Evolutionary conservation across 441 rosid species (phyloP).

Genomic region (Gossypium davidsonii): DNA sequence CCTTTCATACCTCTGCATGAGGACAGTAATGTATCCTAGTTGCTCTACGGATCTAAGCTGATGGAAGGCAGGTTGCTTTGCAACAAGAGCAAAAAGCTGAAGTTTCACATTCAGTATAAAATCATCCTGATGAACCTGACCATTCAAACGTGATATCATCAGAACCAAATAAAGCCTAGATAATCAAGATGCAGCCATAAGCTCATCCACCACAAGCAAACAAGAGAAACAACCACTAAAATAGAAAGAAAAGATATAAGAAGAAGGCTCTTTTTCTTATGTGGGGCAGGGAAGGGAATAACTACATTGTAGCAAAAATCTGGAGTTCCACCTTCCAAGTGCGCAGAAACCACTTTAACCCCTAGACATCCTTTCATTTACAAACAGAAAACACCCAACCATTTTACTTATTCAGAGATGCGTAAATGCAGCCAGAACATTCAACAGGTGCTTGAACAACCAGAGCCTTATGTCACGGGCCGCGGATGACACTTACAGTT

Average conservation of each 20-base stretch:
- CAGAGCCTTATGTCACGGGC: neutral
- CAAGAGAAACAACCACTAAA: neutral
- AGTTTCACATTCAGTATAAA: constrained; percentile 63
- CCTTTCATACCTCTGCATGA: constrained; percentile 49
- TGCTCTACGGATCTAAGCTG: constrained; percentile 94
- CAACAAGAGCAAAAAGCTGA: constrained; percentile 63
- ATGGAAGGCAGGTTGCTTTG: constrained; percentile 84
- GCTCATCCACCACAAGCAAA: neutral
- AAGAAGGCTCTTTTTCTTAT: neutral
- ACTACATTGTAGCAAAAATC: neutral
- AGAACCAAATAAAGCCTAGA: constrained; percentile 11
- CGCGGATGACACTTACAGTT: neutral
- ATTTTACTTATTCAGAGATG: neutral
- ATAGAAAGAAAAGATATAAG: neutral
- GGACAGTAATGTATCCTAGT: constrained; percentile 74
- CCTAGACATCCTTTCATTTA: neutral
- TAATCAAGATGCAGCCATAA: neutral
- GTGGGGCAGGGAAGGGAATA: neutral
- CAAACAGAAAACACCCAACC: neutral
- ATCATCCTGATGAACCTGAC: constrained; percentile 64
- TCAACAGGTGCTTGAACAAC: neutral
- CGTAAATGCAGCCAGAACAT: neutral
- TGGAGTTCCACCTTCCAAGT: neutral
- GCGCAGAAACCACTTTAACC: neutral
- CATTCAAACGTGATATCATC: constrained; percentile 8